Percentiles rank a stretch among this genome's conserved stretches.
Conservation (phyloP, 768 basidiomycete genomes). For the Trametes cinnabarina region DNA sequence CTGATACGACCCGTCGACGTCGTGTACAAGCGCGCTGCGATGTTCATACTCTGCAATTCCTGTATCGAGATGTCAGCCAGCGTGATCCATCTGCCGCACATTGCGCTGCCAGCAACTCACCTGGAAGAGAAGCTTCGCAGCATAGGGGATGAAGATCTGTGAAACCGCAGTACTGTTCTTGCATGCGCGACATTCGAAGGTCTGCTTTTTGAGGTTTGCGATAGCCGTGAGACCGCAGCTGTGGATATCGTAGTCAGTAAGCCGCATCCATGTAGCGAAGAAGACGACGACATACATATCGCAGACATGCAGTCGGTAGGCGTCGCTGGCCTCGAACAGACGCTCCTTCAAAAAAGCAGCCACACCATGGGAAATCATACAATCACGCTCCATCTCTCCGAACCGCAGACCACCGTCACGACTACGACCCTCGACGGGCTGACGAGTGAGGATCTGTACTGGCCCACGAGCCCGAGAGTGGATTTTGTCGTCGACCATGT, state of each 20-base stretch:
- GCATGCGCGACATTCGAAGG: constrained; percentile 96
- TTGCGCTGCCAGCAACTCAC: constrained; percentile 37
- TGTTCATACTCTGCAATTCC: constrained; percentile 96
- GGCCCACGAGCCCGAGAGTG: constrained; percentile 97
- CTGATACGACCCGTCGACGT: constrained; percentile 84
- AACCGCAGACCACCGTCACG: constrained; percentile 98
- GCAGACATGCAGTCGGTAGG: constrained; percentile 92
- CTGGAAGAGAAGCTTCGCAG: constrained; percentile 96
- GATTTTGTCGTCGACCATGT: constrained; percentile 99
- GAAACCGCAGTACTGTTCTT: constrained; percentile 96
- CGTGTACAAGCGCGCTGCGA: constrained; percentile 83
- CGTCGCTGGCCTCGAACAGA: constrained; percentile 89
- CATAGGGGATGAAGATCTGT: constrained; percentile 92
- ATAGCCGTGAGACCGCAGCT: constrained; percentile 96
- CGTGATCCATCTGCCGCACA: background rate
- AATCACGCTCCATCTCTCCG: constrained; percentile 99
- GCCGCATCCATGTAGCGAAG: background rate
- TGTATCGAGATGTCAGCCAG: constrained; percentile 27
- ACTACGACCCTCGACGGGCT: constrained; percentile 98
- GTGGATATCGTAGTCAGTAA: constrained; percentile 18
- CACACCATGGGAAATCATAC: constrained; percentile 99
- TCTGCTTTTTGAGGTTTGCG: constrained; percentile 99
- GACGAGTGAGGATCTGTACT: constrained; percentile 94
- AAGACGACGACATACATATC: constrained; percentile 71
- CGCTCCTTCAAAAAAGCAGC: constrained; percentile 98